These are phyloP conservation scores for Bryum argenteum DNA, from an alignment of 225 moss, liverwort and hornwort species.

Conservation along the genomic window DNA sequence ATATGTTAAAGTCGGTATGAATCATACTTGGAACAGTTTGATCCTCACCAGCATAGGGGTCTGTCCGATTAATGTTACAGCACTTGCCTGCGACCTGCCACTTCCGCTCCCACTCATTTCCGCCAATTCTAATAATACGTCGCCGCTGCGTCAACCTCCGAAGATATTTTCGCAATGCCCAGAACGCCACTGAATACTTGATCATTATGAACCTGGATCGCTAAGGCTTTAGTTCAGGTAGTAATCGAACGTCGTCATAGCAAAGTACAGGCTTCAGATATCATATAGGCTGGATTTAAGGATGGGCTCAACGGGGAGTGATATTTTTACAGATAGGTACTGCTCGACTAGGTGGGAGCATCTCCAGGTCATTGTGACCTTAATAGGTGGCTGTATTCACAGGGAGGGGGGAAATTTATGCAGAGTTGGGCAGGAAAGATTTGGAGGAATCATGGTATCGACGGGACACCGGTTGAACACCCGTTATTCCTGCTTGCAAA, in stretches of 20 bases:
- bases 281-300: conserved; percentile 7
- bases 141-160: conserved; percentile 22
- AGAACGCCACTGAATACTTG: background rate
- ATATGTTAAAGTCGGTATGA: conserved; percentile 9
- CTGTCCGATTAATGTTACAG: conserved; percentile 40
- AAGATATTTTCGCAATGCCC: conserved; percentile 16
- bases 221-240: conserved; percentile 9
- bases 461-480: conserved; percentile 14
- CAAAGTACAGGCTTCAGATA: conserved; percentile 10
- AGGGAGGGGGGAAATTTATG: background rate
- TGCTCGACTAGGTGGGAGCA: conserved; percentile 30
- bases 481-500: conserved; percentile 27
- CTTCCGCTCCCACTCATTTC: conserved; percentile 32
- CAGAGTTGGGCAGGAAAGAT: background rate
- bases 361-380: conserved; percentile 32
- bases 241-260: background rate
- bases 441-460: conserved; percentile 24
- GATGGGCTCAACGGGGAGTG: conserved; percentile 20
- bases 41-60: conserved; percentile 31
- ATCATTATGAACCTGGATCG: conserved; percentile 18
- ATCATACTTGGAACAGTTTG: conserved; percentile 23
- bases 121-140: conserved; percentile 21
- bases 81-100: conserved; percentile 29
- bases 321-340: conserved; percentile 22
- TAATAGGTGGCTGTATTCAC: conserved; percentile 33